Evolutionary conservation across 345 rosid species (phyloP).

Genomic region (Gossypium rotundifolium): DNA sequence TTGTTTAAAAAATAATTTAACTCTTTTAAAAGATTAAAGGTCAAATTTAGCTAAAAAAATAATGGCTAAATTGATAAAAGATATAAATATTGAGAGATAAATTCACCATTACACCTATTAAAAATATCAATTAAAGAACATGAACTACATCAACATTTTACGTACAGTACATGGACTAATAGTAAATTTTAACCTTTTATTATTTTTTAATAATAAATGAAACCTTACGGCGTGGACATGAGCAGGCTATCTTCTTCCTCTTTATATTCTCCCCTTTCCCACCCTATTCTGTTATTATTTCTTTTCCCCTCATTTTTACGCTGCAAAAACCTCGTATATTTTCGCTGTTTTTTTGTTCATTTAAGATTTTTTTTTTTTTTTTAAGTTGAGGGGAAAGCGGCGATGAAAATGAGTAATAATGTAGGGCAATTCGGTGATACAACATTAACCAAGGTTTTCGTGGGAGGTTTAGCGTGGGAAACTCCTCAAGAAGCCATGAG

Average conservation of each 20-base stretch:
- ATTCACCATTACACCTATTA: too few species aligned
- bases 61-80: too few species aligned
- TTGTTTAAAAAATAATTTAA: too few species aligned
- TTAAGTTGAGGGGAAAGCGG: not conserved
- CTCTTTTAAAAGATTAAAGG: too few species aligned
- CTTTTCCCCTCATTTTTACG: not conserved
- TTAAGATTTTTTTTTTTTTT: not conserved
- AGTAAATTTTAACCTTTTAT: not conserved
- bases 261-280: constrained; percentile 20
- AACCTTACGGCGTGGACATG: not conserved
- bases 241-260: not conserved
- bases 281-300: not conserved
- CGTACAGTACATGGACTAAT: too few species aligned
- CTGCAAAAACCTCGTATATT: not conserved
- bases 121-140: too few species aligned
- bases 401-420: constrained; percentile 43
- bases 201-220: not conserved
- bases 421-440: constrained; percentile 76
- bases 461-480: constrained; percentile 98
- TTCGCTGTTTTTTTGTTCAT: too few species aligned
- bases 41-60: too few species aligned
- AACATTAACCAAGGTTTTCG: constrained; percentile 88
- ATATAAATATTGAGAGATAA: too few species aligned
- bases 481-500: constrained; percentile 76
- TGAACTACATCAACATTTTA: too few species aligned